These are phyloP conservation scores for Avena atlantica DNA, from an alignment of 176 grass and related monocot genomes.

Conservation along the genomic window DNA sequence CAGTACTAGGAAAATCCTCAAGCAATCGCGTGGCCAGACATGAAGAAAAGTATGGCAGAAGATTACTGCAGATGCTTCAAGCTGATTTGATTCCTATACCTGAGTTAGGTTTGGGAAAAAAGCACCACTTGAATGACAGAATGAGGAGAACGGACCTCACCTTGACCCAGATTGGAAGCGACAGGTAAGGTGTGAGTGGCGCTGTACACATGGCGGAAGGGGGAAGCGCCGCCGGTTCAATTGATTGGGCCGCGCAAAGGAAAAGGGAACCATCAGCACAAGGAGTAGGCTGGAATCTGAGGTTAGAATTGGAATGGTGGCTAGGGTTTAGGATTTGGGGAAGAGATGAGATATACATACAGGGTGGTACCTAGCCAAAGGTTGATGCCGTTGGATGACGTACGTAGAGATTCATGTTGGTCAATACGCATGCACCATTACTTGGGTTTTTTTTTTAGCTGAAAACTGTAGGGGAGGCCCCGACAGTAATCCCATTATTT, in stretches of 20 bases:
- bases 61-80: slow-evolving; percentile 7
- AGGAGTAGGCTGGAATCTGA: not conserved
- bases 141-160: slow-evolving; percentile 5
- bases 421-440: not conserved
- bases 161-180: not conserved
- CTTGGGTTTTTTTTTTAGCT: too few species aligned
- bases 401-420: not conserved
- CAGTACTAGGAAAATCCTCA: not conserved
- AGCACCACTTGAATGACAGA: slow-evolving; percentile 2
- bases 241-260: not conserved
- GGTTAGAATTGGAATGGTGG: not conserved
- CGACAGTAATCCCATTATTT: too few species aligned
- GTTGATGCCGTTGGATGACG: not conserved
- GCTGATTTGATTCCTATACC: not conserved
- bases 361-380: not conserved
- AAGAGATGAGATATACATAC: slow-evolving; percentile 26
- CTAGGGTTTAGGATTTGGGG: slow-evolving; percentile 34
- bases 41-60: slow-evolving; percentile 16
- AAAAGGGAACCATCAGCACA: slow-evolving; percentile 35
- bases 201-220: not conserved
- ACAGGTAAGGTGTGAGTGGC: not conserved
- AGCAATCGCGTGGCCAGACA: slow-evolving; percentile 31
- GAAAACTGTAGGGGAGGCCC: too few species aligned
- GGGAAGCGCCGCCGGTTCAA: slow-evolving; percentile 4
- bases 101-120: not conserved